These are phyloP conservation scores for Megacollybia platyphylla DNA, from an alignment of 1,284 basidiomycete species.

Conservation along the genomic window DNA sequence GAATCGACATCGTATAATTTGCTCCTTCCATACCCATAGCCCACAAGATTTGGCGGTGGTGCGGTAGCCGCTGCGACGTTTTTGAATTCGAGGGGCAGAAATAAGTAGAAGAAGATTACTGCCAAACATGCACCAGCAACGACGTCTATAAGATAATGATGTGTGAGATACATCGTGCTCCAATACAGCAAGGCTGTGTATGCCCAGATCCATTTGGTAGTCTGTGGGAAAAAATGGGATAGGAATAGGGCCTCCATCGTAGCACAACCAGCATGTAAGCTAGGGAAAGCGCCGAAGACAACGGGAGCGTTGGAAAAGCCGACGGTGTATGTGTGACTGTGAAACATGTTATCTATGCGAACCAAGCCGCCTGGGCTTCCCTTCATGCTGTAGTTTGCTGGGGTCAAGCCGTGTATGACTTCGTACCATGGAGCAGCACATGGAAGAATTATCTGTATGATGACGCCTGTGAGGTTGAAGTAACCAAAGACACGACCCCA, in stretches of 20 bases:
- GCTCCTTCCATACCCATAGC: conserved; percentile 9
- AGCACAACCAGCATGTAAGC: conserved; percentile 82
- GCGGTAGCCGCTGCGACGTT: conserved; percentile 42
- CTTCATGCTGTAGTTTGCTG: conserved; percentile 84
- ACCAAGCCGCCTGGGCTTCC: conserved; percentile 90
- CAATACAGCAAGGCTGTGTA: conserved; percentile 90
- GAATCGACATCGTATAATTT: conserved; percentile 54
- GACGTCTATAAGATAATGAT: conserved; percentile 97
- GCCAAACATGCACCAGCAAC: conserved; percentile 89
- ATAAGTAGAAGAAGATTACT: conserved; percentile 79
- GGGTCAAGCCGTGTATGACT: conserved; percentile 90
- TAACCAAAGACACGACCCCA: conserved; percentile 90
- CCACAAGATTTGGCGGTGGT: conserved; percentile 23
- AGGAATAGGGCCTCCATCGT: conserved; percentile 92
- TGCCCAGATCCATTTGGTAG: conserved; percentile 60
- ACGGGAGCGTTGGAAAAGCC: conserved; percentile 87
- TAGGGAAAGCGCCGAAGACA: conserved; percentile 95
- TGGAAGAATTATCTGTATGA: conserved; percentile 83
- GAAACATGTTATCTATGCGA: conserved; percentile 86
- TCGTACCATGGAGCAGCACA: conserved; percentile 99
- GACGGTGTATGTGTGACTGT: conserved; percentile 65
- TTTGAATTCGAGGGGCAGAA: conserved; percentile 72
- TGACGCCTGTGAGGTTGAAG: conserved; percentile 85
- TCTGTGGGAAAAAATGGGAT: conserved; percentile 87
- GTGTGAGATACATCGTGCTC: conserved; percentile 97